A percentile compares a stretch with the other conserved stretches of the same genome.
Conservation (phyloP, 768 basidiomycete genomes). For the button mushroom (Agaricus bisporus) region DNA sequence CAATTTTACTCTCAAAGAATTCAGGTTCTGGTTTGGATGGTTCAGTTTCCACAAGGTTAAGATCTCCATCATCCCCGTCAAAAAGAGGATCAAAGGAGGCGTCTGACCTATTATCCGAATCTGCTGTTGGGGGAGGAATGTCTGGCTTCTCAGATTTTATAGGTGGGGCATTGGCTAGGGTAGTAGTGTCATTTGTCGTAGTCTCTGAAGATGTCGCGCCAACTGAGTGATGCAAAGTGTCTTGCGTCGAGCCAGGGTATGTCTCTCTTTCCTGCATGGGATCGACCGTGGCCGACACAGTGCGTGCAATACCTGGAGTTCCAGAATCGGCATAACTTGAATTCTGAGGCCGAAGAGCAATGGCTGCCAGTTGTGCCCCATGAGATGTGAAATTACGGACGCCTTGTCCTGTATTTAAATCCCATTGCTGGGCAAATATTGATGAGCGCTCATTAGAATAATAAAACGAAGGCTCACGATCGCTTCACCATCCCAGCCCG, state of each 20-base stretch:
- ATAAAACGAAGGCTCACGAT: conserved; percentile 46
- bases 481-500: conserved; percentile 91
- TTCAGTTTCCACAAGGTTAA: conserved; percentile 22
- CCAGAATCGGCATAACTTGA: conserved; percentile 8
- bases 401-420: conserved; percentile 83
- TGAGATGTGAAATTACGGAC: conserved; percentile 77
- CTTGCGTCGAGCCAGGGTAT: neutral
- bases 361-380: conserved; percentile 75
- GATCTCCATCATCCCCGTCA: conserved; percentile 64
- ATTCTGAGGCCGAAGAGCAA: conserved; percentile 63
- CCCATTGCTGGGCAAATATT: conserved; percentile 79
- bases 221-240: neutral
- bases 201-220: neutral
- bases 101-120: conserved; percentile 68
- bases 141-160: conserved; percentile 9
- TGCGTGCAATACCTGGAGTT: conserved; percentile 11
- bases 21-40: conserved; percentile 5
- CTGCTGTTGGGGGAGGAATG: conserved; percentile 16
- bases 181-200: neutral
- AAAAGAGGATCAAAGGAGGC: conserved; percentile 86
- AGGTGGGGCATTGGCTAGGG: neutral
- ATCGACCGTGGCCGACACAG: neutral
- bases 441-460: conserved; percentile 8
- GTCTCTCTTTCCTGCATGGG: conserved; percentile 3
- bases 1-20: conserved; percentile 9